These are phyloP conservation scores for Teratosphaeria destructans DNA, from an alignment of 2,329 filamentous ascomycete species.

Conservation along the genomic window DNA sequence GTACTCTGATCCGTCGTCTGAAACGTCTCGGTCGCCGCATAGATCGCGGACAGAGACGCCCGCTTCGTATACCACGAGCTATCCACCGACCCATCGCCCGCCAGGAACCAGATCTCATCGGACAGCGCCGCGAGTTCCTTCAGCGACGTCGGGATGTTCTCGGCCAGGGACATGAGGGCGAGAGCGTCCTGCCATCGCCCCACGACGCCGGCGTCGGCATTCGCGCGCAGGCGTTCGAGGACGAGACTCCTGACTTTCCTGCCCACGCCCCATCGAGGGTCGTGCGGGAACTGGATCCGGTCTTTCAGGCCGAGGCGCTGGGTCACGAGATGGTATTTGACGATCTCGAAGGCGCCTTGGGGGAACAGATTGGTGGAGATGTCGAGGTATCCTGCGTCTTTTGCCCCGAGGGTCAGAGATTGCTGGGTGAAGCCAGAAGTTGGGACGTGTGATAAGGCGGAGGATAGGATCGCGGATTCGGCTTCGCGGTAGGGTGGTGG, in stretches of 20 bases:
- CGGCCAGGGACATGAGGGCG: constrained; percentile 78
- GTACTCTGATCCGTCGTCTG: constrained; percentile 81
- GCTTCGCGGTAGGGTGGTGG: constrained; percentile 54
- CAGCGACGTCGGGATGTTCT: constrained; percentile 63
- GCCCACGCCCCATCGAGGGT: constrained; percentile 33
- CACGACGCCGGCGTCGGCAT: constrained; percentile 51
- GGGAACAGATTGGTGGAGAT: constrained; percentile 77
- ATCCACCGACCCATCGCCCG: constrained; percentile 74
- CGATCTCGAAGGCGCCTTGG: constrained; percentile 68
- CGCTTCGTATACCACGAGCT: constrained; percentile 77
- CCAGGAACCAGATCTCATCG: constrained; percentile 87
- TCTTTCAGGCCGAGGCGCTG: constrained; percentile 51
- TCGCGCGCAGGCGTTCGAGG: constrained; percentile 67
- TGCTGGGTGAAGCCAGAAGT: constrained; percentile 68
- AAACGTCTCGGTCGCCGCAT: constrained; percentile 68
- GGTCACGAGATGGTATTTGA: constrained; percentile 64
- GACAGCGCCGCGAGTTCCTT: constrained; percentile 68
- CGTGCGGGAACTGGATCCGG: constrained; percentile 33
- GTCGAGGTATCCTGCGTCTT: constrained; percentile 76
- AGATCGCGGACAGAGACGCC: constrained; percentile 52
- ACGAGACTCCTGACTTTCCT: constrained; percentile 60
- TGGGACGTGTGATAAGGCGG: constrained; percentile 72
- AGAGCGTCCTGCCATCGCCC: constrained; percentile 83
- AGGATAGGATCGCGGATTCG: constrained; percentile 69
- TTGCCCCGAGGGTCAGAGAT: constrained; percentile 65